Evolutionary conservation across 2,329 filamentous ascomycete species (phyloP).

Genomic region (Aspergillus neoniger): DNA sequence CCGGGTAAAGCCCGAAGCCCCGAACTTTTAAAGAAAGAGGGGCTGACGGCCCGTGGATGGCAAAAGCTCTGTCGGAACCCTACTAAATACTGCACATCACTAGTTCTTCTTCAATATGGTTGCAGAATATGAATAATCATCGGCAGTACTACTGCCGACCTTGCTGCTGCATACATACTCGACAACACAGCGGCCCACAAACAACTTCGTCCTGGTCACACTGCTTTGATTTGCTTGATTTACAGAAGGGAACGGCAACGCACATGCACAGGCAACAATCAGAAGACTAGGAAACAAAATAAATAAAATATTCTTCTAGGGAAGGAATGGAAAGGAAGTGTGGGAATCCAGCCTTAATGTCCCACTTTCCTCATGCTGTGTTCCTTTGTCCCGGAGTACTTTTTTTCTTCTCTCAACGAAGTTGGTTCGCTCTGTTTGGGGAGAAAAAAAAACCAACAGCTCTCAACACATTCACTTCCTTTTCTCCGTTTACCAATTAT

Average conservation of each 20-base stretch:
- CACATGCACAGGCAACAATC: too few relatives aligned
- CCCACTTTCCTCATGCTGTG: neutral
- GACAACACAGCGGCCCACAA: neutral
- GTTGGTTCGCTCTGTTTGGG: neutral
- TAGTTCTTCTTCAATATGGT: constrained; percentile 4
- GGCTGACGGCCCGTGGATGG: constrained; percentile 27
- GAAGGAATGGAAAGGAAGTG: neutral
- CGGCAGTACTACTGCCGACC: neutral
- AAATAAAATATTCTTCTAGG: too few relatives aligned
- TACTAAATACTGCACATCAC: constrained; percentile 8
- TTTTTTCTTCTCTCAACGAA: neutral
- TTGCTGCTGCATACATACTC: neutral
- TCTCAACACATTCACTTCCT: neutral
- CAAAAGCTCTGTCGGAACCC: constrained; percentile 16
- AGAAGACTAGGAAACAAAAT: too few relatives aligned
- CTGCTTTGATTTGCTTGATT: neutral
- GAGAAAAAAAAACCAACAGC: neutral
- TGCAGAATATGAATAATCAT: constrained; percentile 20
- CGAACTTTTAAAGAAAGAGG: constrained; percentile 22
- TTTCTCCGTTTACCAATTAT: neutral
- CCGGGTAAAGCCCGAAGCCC: constrained; percentile 26
- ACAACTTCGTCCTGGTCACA: neutral
- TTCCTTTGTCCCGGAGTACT: neutral
- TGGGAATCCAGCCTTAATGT: neutral
- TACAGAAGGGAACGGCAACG: neutral